Evolutionary conservation across 371 early-diverging fungal species (phyloP), one percentile per base, ranked within the genome.

Genomic region (Lichtheimia ornata): DNA sequence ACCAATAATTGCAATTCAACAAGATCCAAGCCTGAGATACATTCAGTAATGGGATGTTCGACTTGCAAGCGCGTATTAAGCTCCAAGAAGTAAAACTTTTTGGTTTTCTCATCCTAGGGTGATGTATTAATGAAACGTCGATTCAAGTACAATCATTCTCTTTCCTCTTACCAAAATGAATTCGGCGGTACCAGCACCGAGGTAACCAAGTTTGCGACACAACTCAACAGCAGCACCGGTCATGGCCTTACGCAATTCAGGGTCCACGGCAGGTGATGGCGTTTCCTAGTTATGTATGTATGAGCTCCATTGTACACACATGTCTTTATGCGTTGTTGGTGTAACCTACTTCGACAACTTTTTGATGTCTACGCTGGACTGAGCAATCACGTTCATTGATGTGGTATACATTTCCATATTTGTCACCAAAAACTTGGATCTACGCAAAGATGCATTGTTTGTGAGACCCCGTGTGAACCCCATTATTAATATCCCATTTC

Each of bases 21-120:
- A 15, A 99, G 78, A 79, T 99, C 98, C n/a, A 94, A 67, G 0
- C 92, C 93, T 45, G 96, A 95, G 50, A 96, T 88, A 55, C 87
- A 75, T 78, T 98, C 99, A 14, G 98, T 97, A 56, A 97, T 93
- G 27, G 97, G 96, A 75, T 97, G 99, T 77, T 98, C 98, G 53
- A 95, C 95, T 69, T 93, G 93, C 56, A 93, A 76, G 45, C 93
- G 89, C 0, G 93, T 92, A 76, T 93, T 93, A 75, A 93, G 79
- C 66, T 93, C 93, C 72, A 93, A 74, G 70, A 93, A 92, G 78
- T 88, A 94, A 51, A 91, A 91, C 59, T 88, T 81, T 56, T 84
- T 84, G 42, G 77, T 79, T 50, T 82, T 77, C 58, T 84, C 82
- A 56, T 85, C 85, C 50, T 58, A 58, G 0, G 15, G 13, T 13